Base-by-base conservation (phyloP, 768 basidiomycete genomes). In the Suillus discolor region DNA sequence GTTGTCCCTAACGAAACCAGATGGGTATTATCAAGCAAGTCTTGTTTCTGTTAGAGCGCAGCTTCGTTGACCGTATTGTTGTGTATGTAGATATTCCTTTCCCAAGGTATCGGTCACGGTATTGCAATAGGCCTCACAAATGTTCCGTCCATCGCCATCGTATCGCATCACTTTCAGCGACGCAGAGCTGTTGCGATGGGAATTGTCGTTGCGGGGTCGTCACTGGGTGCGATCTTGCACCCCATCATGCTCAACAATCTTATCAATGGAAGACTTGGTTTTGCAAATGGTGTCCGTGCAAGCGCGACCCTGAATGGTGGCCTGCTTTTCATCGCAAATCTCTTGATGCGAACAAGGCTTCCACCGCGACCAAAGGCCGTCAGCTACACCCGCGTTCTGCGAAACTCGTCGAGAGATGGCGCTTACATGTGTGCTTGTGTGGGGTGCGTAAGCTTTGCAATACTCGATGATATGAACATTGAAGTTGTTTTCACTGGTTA, bases 151-250 rank as follows among this genome's bases (percentile, higher is more conserved):
- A 66, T 81, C 61, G 77, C 78, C 13, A 65, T 85, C 25, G 69
- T 83, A 7, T 78, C 81, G 2, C 84, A 84, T 44, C 79, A 82
- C 67, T 87, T 86, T 74, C 71, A 72, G 41, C 72, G 70, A 57
- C 73, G 76, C 15, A 76, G 83, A 39, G 72, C 81, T 5, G 65
- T 82, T 4, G 81, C 82, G 11, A 81, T 83, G 69, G 82, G 82
- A 9, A 70, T 86, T 57, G 78, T 78, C 9, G 39, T 82, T 77
- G 34, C 77, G 3, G 84, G 84, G 4, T 67, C 83, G 61, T 75
- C 76, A 71, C 42, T 71, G 9, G 74, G 74, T 12, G 68, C 65
- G 15, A 62, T 69, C 60, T 68, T 51, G 23, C 76, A 65, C 65
- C 74, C 55, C 71, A 73, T 62, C 41, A 67, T 66, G 71, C 81